Evolutionary conservation across 805 yeast species (phyloP), one percentile per base, ranked within the genome.

Genomic region (Komagataella mondaviorum): DNA sequence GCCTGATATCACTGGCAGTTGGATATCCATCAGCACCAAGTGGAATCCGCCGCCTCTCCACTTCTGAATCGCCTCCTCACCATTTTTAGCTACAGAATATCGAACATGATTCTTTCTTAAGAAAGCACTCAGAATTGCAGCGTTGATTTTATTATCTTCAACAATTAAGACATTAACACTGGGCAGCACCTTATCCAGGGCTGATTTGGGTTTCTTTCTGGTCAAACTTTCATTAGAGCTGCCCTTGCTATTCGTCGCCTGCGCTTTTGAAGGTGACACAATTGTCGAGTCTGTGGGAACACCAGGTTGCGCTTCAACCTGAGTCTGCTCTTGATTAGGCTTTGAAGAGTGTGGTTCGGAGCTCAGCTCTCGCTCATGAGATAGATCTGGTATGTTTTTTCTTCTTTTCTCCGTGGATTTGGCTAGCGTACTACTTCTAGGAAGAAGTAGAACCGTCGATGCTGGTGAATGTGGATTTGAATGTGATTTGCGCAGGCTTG

Each of bases 1-100:
- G 39, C 99, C 99, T 1, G 96, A 87, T 73, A 91, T 81, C 2
- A 89, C 95, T 0, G 99, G 99, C 51, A 93, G 72, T 67, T 93
- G 98, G 60, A 93, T 86, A 71, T 93, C 99, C 99, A 93, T 93
- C 47, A 93, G 75, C 45, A 95, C 95, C 55, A 93, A 71, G 63
- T 93, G 98, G 61, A 86, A 88, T 0, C 97, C 97, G 10, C 99
- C 99, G 54, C 78, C 80, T 56, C 88, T 75, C 98, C 98, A 93
- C 66, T 83, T 86, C 55, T 89, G 95, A 2, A 93, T 78, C 1
- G 99, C 99, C 61, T 93, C 98, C 58, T 83, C 80, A 24, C 99
- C 99, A 58, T 89, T 91, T 53, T 86, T 84, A 4, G 98, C 98
- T 47, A 89, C 82, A 54, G 83, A 83, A 56, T 83, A 88, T 46